Evolutionary conservation across 352 stramenopile species (phyloP), one percentile per base, ranked within the genome.

Genomic region (Globisporangium cystogenes): DNA sequence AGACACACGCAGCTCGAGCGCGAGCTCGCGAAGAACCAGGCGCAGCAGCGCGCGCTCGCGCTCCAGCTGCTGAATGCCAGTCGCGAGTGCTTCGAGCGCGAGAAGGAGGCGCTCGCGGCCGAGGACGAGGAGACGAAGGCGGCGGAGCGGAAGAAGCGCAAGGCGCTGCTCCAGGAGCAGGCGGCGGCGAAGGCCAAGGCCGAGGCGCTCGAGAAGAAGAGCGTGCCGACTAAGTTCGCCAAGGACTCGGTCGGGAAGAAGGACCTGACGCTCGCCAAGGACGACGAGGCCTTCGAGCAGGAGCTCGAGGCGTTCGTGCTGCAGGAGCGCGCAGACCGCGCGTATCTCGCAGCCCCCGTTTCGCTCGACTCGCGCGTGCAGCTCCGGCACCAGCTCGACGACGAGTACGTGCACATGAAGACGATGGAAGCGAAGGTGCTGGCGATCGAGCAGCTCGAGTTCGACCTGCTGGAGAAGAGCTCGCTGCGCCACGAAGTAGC

Each of bases 361-460:
- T 60, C 72, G 8, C 43, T 59, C 26, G 76, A 87, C 18, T 33
- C 29, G 5, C 72, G 76, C 27, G 76, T 78, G 0, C 60, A 55
- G 3, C 59, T 68, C 12, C 72, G 62, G 12, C 65, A 70, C 23
- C 68, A 68, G 50, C 27, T 68, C 27, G 78, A 87, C 16, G 64
- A 70, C 5, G 78, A 90, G 46, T 90, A 68, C 20, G 68, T 79
- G 0, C 78, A 90, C 59, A 73, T 83, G 62, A 86, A 82, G 48
- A 64, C 65, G 39, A 59, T 86, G 39, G 78, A 90, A 39, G 53
- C 70, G 14, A 56, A 69, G 15, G 64, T 71, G 46, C 42, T 82
- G n/a, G 55, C 59, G 48, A 61, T 76, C 7, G 78, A 90, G 42
- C 74, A 80, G 48, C 55, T 74, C 3, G 78, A 90, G 57, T 90